Evolutionary conservation across 2,329 filamentous ascomycete species (phyloP), one percentile per base, ranked within the genome.

Genomic region (Colletotrichum liriopes): DNA sequence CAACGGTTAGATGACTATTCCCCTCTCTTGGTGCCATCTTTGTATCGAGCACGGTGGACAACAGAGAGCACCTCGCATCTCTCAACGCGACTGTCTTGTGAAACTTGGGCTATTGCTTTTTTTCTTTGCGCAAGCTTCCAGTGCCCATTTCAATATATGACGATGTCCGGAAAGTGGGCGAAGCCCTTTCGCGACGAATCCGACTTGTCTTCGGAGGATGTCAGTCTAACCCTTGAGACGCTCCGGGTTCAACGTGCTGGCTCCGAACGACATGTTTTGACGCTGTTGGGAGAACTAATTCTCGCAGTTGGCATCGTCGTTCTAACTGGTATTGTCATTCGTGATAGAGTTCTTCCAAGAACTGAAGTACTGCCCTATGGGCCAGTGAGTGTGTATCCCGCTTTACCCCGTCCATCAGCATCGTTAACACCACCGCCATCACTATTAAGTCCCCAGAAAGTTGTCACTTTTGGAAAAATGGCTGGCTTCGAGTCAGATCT

Each of bases 151-250:
- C 5, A 18, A 52, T 20, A 29, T 16, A 9, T 14, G 29, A 26
- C 14, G 12, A 52, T 52, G 49, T 26, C 51, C 14, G 51, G 6
- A 26, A 52, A 52, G 51, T 18, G 26, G 51, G 26, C 16, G 51
- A 52, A 52, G 23, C 26, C 51, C 23, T 52, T 52, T 52, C 51
- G 51, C 11, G 51, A 52, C 23, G 20, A 52, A 52, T 32, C 51
- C 5, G 23, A 32, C 51, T 52, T 29, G 51, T 52, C 23, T 6
- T 52, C 51, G 23, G 23, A 52, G 51, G 51, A 52, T 18, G 23
- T 52, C 49, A 52, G 49, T 11, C 49, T 52, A 32, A 18, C 23
- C 23, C 14, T 32, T 26, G 49, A 52, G 49, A 52, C 49, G 23
- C 49, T 26, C 49, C 23, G 49, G 29, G 12, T 52, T 26, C 23